phyloP scores from a whole-genome alignment of 2,329 filamentous ascomycete genomes.

The Cladosporium phlei region DNA sequence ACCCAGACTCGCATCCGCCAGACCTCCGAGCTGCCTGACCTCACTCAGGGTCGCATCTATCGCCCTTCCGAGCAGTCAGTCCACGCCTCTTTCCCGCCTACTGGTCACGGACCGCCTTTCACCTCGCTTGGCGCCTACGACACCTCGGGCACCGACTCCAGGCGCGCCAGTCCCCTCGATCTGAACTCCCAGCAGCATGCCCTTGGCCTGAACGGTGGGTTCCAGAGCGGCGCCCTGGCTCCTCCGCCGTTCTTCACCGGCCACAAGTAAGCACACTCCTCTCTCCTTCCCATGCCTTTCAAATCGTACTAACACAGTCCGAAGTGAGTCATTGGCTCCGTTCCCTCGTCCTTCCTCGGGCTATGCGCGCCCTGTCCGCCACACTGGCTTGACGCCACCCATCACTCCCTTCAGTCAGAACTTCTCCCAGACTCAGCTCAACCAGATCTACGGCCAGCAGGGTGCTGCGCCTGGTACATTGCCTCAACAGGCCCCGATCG shows the following conservation, averaged over 20 bases:
- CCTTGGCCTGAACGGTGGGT: conserved; percentile 3
- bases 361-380: conserved; percentile 10
- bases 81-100: conserved; percentile 27
- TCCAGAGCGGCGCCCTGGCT: conserved; percentile 1
- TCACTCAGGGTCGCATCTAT: conserved; percentile 59
- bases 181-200: conserved; percentile 4
- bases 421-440: conserved; percentile 14
- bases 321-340: not conserved
- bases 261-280: conserved; percentile 1
- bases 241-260: conserved; percentile 2
- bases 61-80: conserved; percentile 52
- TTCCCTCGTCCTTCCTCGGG: conserved; percentile 9
- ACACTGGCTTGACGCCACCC: conserved; percentile 25
- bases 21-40: conserved; percentile 56
- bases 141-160: not conserved
- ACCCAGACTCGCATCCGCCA: conserved; percentile 59
- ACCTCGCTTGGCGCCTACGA: not conserved
- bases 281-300: not conserved
- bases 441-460: conserved; percentile 13
- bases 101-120: conserved; percentile 22
- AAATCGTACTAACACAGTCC: not conserved
- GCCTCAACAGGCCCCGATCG: conserved; percentile 27
- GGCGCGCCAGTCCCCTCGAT: conserved; percentile 8
- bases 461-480: conserved; percentile 11
- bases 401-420: conserved; percentile 22